A percentile compares a stretch with the other conserved stretches of the same genome.
These are phyloP conservation scores for Tetrapisispora nanseiensis DNA, from an alignment of 805 yeast species.

Conservation along the genomic window DNA sequence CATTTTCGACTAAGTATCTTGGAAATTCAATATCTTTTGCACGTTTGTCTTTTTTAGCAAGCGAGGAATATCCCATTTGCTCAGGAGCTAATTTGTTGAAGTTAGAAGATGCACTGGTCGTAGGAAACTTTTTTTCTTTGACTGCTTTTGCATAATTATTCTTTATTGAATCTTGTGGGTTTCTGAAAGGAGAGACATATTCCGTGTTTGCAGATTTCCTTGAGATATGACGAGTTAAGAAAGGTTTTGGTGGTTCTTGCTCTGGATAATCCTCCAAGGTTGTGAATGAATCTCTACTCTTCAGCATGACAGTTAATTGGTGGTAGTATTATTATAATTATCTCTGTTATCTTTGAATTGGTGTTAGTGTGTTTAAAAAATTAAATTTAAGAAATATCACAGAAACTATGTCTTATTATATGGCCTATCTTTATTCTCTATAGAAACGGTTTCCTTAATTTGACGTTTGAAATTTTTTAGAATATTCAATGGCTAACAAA, in stretches of 20 bases:
- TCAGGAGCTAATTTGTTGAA: slow-evolving; percentile 12
- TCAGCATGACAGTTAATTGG: too few relatives aligned
- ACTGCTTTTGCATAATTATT: neutral
- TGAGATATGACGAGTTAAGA: neutral
- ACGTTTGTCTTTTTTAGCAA: slow-evolving; percentile 12
- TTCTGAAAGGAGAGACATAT: slow-evolving; percentile 9
- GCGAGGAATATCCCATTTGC: slow-evolving; percentile 21
- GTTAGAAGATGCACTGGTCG: slow-evolving; percentile 21
- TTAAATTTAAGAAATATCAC: too few relatives aligned
- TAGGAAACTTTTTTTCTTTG: slow-evolving; percentile 16
- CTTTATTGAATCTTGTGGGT: neutral
- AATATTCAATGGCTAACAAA: too few relatives aligned
- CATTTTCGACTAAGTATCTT: slow-evolving; percentile 18
- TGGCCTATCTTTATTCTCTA: too few relatives aligned
- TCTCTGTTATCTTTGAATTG: too few relatives aligned
- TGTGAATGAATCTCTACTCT: neutral
- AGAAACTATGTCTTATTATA: too few relatives aligned
- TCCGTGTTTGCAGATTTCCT: neutral
- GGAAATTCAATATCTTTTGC: slow-evolving; percentile 28
- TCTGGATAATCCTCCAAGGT: slow-evolving; percentile 1
- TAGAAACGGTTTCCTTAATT: too few relatives aligned
- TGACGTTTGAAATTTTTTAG: too few relatives aligned
- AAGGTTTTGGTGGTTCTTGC: neutral
- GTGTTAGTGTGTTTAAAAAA: too few relatives aligned
- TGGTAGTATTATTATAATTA: too few relatives aligned